phyloP scores from a whole-genome alignment of 345 rosid genomes.

The Populus euphratica region DNA sequence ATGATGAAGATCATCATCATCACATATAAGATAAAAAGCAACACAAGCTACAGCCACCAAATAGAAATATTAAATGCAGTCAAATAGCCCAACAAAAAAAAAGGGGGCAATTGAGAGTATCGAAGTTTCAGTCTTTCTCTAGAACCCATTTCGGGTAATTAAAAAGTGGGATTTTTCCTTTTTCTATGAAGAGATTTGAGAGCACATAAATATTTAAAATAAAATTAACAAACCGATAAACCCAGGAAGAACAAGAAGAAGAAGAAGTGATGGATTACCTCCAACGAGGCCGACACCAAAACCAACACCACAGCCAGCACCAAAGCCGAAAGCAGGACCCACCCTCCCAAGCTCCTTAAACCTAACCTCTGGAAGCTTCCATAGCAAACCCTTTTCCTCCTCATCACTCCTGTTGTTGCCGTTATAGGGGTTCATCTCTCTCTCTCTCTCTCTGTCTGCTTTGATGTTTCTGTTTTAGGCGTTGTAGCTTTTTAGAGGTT shows the following conservation, averaged over 20 bases:
- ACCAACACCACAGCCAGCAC: constrained; percentile 84
- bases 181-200: neutral
- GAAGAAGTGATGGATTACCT: constrained; percentile 35
- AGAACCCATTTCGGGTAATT: no score
- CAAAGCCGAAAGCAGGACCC: constrained; percentile 82
- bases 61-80: neutral
- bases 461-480: no score
- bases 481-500: no score
- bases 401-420: constrained; percentile 17
- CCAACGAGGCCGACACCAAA: constrained; percentile 77
- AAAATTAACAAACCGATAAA: neutral
- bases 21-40: neutral
- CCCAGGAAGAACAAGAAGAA: neutral
- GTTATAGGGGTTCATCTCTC: constrained; percentile 16
- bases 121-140: no score
- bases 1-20: neutral
- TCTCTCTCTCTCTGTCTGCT: neutral
- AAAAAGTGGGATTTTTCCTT: neutral
- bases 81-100: no score
- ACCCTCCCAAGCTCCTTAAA: constrained; percentile 62
- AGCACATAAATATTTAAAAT: neutral
- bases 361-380: constrained; percentile 73
- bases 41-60: neutral
- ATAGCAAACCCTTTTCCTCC: constrained; percentile 46
- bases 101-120: neutral